A percentile compares a stretch with the other conserved stretches of the same genome.
These are phyloP conservation scores for Inonotus obliquus DNA, from an alignment of 1,284 basidiomycete species.

Conservation along the genomic window DNA sequence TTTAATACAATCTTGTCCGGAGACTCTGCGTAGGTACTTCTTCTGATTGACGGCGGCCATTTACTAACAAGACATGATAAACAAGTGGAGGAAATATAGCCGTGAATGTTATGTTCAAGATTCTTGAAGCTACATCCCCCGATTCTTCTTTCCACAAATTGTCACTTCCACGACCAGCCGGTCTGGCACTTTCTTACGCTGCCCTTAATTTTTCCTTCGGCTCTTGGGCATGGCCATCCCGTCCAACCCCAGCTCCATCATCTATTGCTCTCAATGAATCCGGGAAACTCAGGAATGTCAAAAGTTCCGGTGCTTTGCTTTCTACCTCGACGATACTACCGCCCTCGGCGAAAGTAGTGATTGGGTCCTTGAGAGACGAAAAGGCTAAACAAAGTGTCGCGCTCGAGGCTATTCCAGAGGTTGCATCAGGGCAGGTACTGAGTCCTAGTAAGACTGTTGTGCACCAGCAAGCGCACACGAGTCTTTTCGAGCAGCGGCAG, in stretches of 20 bases:
- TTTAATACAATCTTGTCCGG: conserved; percentile 78
- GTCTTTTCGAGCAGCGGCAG: conserved; percentile 16
- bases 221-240: conserved; percentile 92
- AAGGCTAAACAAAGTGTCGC: background rate
- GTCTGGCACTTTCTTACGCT: conserved; percentile 79
- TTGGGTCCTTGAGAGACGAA: conserved; percentile 1
- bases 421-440: background rate
- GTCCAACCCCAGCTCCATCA: conserved; percentile 41
- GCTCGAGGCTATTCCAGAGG: background rate
- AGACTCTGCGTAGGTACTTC: conserved; percentile 81
- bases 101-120: conserved; percentile 77
- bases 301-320: background rate
- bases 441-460: conserved; percentile 11
- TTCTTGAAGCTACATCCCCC: conserved; percentile 63
- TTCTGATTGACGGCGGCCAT: background rate
- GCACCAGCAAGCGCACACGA: conserved; percentile 14
- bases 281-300: conserved; percentile 1
- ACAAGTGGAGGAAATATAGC: conserved; percentile 81
- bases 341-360: conserved; percentile 8
- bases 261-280: conserved; percentile 16
- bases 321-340: conserved; percentile 4
- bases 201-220: conserved; percentile 95
- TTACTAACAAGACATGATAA: background rate
- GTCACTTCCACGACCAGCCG: conserved; percentile 59
- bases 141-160: conserved; percentile 34